Percentiles rank a stretch among this genome's conserved stretches.
phyloP scores from a whole-genome alignment of 2,329 filamentous ascomycete species.

The Trichoderma semiorbis region DNA sequence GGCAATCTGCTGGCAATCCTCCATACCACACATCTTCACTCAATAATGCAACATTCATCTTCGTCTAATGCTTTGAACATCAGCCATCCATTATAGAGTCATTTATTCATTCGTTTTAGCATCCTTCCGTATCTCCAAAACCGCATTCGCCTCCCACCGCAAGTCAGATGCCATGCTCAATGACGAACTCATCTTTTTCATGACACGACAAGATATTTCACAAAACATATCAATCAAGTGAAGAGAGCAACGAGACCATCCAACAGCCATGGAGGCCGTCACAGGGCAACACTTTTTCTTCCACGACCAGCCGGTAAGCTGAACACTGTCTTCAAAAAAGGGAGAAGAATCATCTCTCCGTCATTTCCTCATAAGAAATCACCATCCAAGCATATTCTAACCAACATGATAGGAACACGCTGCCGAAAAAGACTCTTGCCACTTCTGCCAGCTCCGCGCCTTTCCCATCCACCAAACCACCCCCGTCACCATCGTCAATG shows the following conservation, averaged over 20 bases:
- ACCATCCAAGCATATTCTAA: neutral
- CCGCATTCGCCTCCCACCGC: neutral
- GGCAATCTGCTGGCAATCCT: neutral
- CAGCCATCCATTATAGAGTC: neutral
- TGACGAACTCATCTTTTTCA: neutral
- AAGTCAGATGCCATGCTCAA: neutral
- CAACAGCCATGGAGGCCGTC: conserved; percentile 42
- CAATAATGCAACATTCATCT: neutral
- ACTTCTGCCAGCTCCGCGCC: conserved; percentile 58
- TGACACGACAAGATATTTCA: neutral
- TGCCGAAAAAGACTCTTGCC: conserved; percentile 46
- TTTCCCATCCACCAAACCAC: conserved; percentile 47
- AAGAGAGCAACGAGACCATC: neutral
- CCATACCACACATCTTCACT: neutral
- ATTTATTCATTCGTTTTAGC: neutral
- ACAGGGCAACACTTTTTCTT: conserved; percentile 49
- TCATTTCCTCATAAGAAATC: neutral
- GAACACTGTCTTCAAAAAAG: too few species aligned
- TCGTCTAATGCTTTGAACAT: neutral
- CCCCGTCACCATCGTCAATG: conserved; percentile 64
- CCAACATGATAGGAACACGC: conserved; percentile 19
- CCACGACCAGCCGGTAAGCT: conserved; percentile 38
- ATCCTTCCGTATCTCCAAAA: neutral
- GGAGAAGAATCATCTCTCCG: neutral
- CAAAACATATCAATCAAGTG: neutral